A percentile compares a stretch with the other conserved stretches of the same genome.
Conservation (phyloP, 2,329 filamentous ascomycete species). For the Bipolaris sorokiniana region DNA sequence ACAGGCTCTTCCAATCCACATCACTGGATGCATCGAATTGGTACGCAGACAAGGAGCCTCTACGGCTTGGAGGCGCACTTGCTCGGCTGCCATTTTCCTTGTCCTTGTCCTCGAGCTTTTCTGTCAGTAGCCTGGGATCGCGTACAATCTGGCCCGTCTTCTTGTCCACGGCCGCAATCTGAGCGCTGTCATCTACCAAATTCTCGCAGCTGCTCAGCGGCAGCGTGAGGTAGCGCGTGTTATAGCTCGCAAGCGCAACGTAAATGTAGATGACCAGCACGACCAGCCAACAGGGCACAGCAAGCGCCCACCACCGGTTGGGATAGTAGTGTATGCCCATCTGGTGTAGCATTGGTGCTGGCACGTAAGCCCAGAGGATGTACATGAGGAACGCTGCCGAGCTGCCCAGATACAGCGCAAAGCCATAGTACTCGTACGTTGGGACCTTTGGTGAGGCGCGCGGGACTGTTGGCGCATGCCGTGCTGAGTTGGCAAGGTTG, state of each 20-base stretch:
- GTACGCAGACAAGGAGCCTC: constrained; percentile 40
- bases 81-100: constrained; percentile 50
- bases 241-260: constrained; percentile 88
- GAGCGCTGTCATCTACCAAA: constrained; percentile 87
- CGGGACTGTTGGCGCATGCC: constrained; percentile 69
- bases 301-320: constrained; percentile 96
- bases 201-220: constrained; percentile 82
- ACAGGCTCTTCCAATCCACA: constrained; percentile 78
- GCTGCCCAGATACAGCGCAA: constrained; percentile 92
- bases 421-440: constrained; percentile 99
- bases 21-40: constrained; percentile 50
- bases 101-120: constrained; percentile 33
- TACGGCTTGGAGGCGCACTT: constrained; percentile 47
- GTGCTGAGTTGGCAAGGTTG: constrained; percentile 65
- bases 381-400: constrained; percentile 78
- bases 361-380: constrained; percentile 85
- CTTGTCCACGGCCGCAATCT: constrained; percentile 79
- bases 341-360: constrained; percentile 87
- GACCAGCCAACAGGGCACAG: constrained; percentile 87
- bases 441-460: constrained; percentile 90
- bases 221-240: constrained; percentile 85
- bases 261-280: constrained; percentile 92
- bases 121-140: constrained; percentile 32
- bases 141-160: constrained; percentile 64
- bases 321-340: constrained; percentile 97